Base-by-base conservation (phyloP, 805 yeast genomes). In the Starmera caribaea region DNA sequence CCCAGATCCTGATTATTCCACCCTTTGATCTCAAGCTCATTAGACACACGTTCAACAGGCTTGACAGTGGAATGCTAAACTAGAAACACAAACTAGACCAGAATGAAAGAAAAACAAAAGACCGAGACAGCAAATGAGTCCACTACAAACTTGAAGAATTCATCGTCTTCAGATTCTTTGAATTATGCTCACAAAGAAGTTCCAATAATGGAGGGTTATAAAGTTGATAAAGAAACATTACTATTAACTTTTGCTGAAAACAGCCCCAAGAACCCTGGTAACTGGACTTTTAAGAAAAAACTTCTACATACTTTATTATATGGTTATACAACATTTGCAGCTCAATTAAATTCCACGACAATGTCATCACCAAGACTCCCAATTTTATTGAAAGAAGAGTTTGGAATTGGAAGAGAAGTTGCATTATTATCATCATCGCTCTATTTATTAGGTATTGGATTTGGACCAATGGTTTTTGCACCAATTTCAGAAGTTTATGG, bases 361-460 rank as follows among this genome's bases (percentile, higher is more conserved):
- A 53, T 65, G 53, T 65, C 76, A 43, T 63, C 62, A 43, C 67
- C 51, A 48, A 57, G 49, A 43, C 63, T 44, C 39, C 57, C 46
- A 38, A 57, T 48, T 13, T 54, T 65, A 12, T 44, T 63, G 42
- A 53, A 53, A 43, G 47, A 45, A 36, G 57, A 54, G 13, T 75
- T 58, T 58, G 68, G 67, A 21, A 60, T 75, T 12, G 66, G 73
- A 5, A 38, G 59, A 30, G 71, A 69, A 15, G 72, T 68, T 1
- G 69, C 79, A 3, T 59, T 73, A 13, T 59, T 81, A 35, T 68
- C 74, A 10, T 71, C 80, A 2, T 66, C 86, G 0, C 57, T 80
- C 13, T 81, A 73, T 47, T 74, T 80, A 11, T 53, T 79, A 36
- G 89, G 88, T 0, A 73, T 79, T 49, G 84, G 83, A 1, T 58